A percentile compares a stretch with the other conserved stretches of the same genome.
Evolutionary conservation across 495 filamentous ascomycete species (phyloP).

Genomic region (Venustampulla echinocandica): DNA sequence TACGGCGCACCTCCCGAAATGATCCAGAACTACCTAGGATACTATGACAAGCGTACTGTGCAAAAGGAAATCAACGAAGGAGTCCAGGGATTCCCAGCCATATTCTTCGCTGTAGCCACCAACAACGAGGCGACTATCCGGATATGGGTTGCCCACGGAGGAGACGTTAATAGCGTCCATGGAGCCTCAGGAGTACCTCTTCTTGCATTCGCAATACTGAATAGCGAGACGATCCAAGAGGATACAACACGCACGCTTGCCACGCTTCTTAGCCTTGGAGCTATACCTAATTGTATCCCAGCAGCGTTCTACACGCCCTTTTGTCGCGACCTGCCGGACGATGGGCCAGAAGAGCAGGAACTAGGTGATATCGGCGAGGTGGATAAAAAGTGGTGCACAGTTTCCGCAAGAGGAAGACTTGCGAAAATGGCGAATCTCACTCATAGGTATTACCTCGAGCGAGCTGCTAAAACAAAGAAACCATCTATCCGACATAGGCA

Average conservation of each 20-base stretch:
- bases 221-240: constrained; percentile 19
- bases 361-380: constrained; percentile 1
- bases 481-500: constrained; percentile 27
- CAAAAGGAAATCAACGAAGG: constrained; percentile 24
- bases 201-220: constrained; percentile 35
- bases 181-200: constrained; percentile 28
- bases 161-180: constrained; percentile 26
- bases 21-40: constrained; percentile 21
- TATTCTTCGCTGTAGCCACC: constrained; percentile 37
- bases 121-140: constrained; percentile 32
- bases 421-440: constrained; percentile 32
- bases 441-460: constrained; percentile 37
- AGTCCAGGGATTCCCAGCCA: constrained; percentile 30
- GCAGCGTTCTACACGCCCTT: constrained; percentile 26
- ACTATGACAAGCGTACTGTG: constrained; percentile 16
- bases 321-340: constrained; percentile 15
- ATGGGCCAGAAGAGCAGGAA: constrained; percentile 6
- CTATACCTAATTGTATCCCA: constrained; percentile 23
- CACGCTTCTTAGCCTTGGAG: constrained; percentile 34
- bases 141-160: constrained; percentile 28
- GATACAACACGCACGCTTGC: constrained; percentile 28
- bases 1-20: constrained; percentile 13
- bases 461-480: constrained; percentile 22
- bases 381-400: constrained; percentile 17
- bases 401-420: constrained; percentile 15